Percentiles rank a stretch among this genome's conserved stretches.
phyloP scores from a whole-genome alignment of 2,329 filamentous ascomycete species.

The Trichoderma endophyticum region DNA sequence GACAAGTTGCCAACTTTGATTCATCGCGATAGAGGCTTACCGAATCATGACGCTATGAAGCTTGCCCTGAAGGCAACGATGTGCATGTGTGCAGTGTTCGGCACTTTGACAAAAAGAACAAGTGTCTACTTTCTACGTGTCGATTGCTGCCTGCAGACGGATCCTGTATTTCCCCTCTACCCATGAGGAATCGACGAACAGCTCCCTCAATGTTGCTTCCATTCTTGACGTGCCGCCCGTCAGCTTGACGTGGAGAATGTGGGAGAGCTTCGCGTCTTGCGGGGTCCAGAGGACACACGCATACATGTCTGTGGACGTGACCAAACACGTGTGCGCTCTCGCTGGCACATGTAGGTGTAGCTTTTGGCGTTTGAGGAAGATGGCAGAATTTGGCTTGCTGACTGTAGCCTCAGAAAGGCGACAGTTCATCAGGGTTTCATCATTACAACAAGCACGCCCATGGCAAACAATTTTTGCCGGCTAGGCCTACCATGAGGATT shows the following conservation, averaged over 20 bases:
- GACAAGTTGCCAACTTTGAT: background rate
- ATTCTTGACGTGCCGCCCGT: background rate
- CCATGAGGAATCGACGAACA: background rate
- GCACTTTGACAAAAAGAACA: background rate
- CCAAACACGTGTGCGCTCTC: background rate
- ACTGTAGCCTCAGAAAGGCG: background rate
- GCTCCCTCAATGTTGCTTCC: background rate
- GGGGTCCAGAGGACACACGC: background rate
- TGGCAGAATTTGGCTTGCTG: background rate
- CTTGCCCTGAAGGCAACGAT: background rate
- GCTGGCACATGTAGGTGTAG: background rate
- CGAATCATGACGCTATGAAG: background rate
- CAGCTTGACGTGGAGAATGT: background rate
- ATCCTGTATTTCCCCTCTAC: background rate
- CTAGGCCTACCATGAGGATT: background rate
- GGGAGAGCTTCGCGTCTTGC: background rate
- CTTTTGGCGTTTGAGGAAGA: background rate
- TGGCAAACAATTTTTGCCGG: background rate
- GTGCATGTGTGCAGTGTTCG: background rate
- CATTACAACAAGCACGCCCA: too few relatives aligned
- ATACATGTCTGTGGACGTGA: background rate
- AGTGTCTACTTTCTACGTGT: background rate
- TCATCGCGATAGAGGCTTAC: background rate
- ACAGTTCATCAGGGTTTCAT: background rate
- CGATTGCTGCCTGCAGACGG: background rate